These are phyloP conservation scores for Candida sanyaensis DNA, from an alignment of 1,139 yeast genomes.

Conservation along the genomic window DNA sequence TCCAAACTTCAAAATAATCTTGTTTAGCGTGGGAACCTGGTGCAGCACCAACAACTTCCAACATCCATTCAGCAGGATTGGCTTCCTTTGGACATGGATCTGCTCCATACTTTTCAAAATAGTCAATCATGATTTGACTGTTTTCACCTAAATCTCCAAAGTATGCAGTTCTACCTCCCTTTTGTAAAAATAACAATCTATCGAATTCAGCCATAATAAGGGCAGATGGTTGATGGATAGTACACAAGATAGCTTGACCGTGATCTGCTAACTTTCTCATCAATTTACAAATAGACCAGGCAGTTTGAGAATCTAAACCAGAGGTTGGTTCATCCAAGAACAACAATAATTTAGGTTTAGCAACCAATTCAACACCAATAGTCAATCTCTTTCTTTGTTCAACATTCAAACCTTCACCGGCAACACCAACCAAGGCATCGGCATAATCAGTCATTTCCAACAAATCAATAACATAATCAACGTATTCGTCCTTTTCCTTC, in stretches of 20 bases:
- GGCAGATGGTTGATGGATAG: conserved; percentile 45
- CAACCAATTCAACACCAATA: conserved; percentile 41
- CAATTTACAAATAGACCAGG: conserved; percentile 44
- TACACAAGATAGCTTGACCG: conserved; percentile 44
- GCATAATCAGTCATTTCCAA: conserved; percentile 20
- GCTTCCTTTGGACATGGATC: conserved; percentile 44
- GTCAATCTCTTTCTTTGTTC: conserved; percentile 39
- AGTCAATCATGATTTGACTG: conserved; percentile 48
- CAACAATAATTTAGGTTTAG: conserved; percentile 35
- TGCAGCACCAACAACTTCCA: conserved; percentile 51
- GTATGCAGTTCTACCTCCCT: conserved; percentile 61
- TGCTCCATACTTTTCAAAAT: conserved; percentile 58
- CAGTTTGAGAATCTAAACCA: conserved; percentile 44
- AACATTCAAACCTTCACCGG: conserved; percentile 42
- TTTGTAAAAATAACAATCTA: conserved; percentile 36
- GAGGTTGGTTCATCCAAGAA: conserved; percentile 41
- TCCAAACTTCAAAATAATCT: conserved; percentile 37
- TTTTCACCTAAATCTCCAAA: conserved; percentile 64
- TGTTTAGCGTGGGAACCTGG: conserved; percentile 36
- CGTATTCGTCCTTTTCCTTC: conserved; percentile 33
- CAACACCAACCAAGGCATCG: conserved; percentile 41
- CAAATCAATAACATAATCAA: conserved; percentile 35
- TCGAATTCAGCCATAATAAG: conserved; percentile 35
- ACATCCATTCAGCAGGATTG: conserved; percentile 59
- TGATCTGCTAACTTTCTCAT: conserved; percentile 42